Evolutionary conservation across 1,139 yeast species (phyloP).

Genomic region (Nadsonia commutata): DNA sequence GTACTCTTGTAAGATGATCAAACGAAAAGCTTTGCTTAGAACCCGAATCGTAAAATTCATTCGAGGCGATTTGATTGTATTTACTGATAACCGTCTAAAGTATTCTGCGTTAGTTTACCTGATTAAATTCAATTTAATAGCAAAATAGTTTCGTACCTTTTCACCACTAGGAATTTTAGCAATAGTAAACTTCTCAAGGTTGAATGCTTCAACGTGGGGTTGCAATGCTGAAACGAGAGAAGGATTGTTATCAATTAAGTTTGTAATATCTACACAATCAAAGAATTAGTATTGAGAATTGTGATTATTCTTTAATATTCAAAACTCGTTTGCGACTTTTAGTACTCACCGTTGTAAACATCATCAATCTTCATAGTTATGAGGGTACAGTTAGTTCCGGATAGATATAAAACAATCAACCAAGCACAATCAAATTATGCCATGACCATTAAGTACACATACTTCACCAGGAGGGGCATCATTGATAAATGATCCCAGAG

Average conservation of each 20-base stretch:
- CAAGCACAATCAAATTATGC: neutral
- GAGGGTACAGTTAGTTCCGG: neutral
- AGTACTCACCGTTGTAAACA: slow-evolving; percentile 8
- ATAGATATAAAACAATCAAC: neutral
- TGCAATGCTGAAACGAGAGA: neutral
- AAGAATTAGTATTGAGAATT: no score
- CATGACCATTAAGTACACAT: slow-evolving; percentile 7
- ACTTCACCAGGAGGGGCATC: slow-evolving; percentile 46
- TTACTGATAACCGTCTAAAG: slow-evolving; percentile 1
- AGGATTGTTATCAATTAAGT: neutral
- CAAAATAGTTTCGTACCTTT: slow-evolving; percentile 12
- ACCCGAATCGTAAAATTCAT: slow-evolving; percentile 5
- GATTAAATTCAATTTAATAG: neutral
- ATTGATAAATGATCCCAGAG: slow-evolving; percentile 26
- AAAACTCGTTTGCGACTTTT: no score
- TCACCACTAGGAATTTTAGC: slow-evolving; percentile 13
- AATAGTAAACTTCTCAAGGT: neutral
- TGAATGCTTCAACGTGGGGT: neutral
- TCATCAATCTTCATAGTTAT: slow-evolving; percentile 8
- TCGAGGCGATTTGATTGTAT: slow-evolving; percentile 4
- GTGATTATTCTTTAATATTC: no score
- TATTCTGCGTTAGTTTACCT: neutral
- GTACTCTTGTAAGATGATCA: slow-evolving; percentile 1
- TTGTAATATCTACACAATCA: slow-evolving; percentile 1
- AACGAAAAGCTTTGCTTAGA: slow-evolving; percentile 3